Evolutionary conservation across 2,329 filamentous ascomycete species (phyloP), one percentile per base, ranked within the genome.

Genomic region (Arachnomyces sp.): DNA sequence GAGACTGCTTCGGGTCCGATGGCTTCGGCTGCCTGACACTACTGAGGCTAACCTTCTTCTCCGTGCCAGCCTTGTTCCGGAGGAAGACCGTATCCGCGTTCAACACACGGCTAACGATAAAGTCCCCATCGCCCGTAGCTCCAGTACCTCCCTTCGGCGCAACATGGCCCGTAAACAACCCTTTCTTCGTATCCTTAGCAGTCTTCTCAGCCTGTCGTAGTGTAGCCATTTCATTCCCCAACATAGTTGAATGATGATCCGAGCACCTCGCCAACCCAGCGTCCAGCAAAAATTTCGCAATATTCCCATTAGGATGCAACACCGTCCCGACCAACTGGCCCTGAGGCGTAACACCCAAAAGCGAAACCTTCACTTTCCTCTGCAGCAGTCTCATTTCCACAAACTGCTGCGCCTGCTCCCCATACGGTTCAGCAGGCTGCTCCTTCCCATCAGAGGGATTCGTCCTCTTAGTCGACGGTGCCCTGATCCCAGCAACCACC

Each of bases 1-100:
- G 87, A 31, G 86, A 77, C 64, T 96, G 90, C 42, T 86, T 83
- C 14, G 86, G 77, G 61, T 96, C 90, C 35, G 80, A 83, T 3
- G 84, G 77, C 57, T 94, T 89, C n/a, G 92, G 92, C 42, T 92
- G 90, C 46, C 92, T 82, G 44, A 96, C 78, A 60, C 90, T 96
- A 72, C 87, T 95, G 44, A 98, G 72, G 62, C 82, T 93, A 61
- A 96, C 81, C 54, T 88, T 82, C 74, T 88, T 93, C 69, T 98
- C 92, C 3, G 69, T 72, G 6, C 89, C 89, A 34, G 80, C 71
- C 73, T 94, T 94, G 64, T 81, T 87, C 47, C 87, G 82, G 39
- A 96, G 74, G 53, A 87, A 82, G 38, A 98, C 75, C 1, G 88
- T 93, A 61, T 98, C 92, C 15, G 88, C 88, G 47, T 85, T 86